Percentiles rank a stretch among this genome's conserved stretches.
These are phyloP conservation scores for Tuber aestivum DNA, from an alignment of 495 filamentous ascomycete genomes.

Conservation along the genomic window DNA sequence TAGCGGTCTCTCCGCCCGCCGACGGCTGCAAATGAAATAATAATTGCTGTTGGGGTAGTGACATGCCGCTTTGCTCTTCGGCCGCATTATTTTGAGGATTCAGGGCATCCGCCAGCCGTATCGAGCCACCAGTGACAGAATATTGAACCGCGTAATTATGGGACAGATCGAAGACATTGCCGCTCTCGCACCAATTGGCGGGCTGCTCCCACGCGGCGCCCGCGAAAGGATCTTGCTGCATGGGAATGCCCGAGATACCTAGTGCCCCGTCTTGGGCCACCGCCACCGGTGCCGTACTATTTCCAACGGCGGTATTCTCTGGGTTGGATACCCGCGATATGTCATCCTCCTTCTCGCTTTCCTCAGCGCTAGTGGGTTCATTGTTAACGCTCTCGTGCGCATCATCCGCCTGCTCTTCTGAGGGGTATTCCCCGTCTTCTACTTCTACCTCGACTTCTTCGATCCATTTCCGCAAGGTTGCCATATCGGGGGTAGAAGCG, in stretches of 20 bases:
- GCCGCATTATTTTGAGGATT: neutral
- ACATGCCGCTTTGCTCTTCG: neutral
- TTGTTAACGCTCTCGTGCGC: neutral
- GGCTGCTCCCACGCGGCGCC: neutral
- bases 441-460: slow-evolving; percentile 22
- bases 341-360: neutral
- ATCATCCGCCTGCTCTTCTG: neutral
- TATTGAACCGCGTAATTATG: neutral
- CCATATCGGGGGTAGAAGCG: slow-evolving; percentile 22
- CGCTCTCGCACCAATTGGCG: neutral
- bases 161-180: neutral
- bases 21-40: neutral
- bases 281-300: neutral
- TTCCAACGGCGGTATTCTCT: neutral
- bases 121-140: neutral
- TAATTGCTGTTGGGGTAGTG: neutral
- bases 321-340: neutral
- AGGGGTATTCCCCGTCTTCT: neutral
- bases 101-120: neutral
- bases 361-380: neutral
- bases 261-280: neutral
- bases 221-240: neutral
- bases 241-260: neutral
- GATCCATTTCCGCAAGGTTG: slow-evolving; percentile 30
- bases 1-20: neutral